Base-by-base conservation (phyloP, 2,329 filamentous ascomycete species). In the Bipolaris sorokiniana region DNA sequence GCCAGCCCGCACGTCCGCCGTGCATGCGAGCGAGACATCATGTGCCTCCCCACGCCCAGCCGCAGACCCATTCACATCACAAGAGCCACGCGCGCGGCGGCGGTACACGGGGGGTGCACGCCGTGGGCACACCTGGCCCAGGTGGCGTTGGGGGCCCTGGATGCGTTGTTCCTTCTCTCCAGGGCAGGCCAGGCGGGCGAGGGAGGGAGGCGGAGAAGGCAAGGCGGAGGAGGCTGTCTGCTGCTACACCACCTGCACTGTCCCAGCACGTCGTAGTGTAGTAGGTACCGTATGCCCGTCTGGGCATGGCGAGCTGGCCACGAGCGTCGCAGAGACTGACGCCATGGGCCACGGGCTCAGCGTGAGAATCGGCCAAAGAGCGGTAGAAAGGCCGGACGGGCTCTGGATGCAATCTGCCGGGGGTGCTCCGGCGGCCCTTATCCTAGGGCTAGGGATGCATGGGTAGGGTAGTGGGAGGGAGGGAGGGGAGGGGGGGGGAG, bases 21-120 rank as follows among this genome's bases (percentile, higher is more conserved):
- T 49, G 47, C 55, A 59, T 23, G 38, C 18, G 18, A 52, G 38
- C 18, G 18, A 52, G 42, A 52, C 51, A 70, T 72, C 71, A 72
- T 71, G 69, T 72, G 69, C 70, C 63, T 60, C 67, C 67, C 71
- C 70, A 72, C 69, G 70, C 71, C 67, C 56, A 71, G 69, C 47
- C 69, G 54, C 48, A 41, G 51, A 58, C 52, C 58, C 64, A 64
- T 62, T 64, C 62, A 44, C 41, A 16, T 63, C 64, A 47, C 44
- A 5, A 42, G 54, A 57, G 54, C 60, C 65, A 64, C 63, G 63
- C 64, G 66, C 61, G 66, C 64, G 56, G 16, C 55, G 61, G 61
- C 48, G 64, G 58, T 36, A 36, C 34, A 36, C 34, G 26, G 13
- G 13, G 34, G n/a, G 34, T 36, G 34, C 34, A 65, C 31, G 64